Percentiles rank a stretch among this genome's conserved stretches.
Evolutionary conservation across 2,329 filamentous ascomycete species (phyloP).

Genomic region (Neocucurbitaria cava): DNA sequence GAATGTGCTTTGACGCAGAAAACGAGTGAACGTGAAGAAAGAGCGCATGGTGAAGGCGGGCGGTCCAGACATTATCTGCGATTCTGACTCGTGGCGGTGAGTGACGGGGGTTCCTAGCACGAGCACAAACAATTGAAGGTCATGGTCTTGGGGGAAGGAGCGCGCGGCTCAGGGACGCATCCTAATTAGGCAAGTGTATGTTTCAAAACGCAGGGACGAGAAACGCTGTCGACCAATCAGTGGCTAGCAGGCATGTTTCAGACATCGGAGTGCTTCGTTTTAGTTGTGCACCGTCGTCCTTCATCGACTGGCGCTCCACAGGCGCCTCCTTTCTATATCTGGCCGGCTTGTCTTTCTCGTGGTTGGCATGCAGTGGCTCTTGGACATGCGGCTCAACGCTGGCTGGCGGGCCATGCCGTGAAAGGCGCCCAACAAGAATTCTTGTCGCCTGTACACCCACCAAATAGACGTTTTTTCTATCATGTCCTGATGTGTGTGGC

Average conservation of each 20-base stretch:
- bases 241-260: conserved; percentile 24
- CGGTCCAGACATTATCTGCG: conserved; percentile 11
- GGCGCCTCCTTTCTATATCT: background rate
- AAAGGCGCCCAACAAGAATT: background rate
- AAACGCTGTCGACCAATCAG: conserved; percentile 22
- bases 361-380: background rate
- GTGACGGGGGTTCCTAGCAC: background rate
- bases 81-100: conserved; percentile 11
- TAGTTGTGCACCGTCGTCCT: background rate
- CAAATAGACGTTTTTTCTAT: background rate
- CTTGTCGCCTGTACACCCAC: conserved; percentile 2
- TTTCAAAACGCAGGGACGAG: conserved; percentile 34
- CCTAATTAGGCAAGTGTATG: conserved; percentile 17
- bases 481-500: background rate
- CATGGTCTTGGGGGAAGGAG: conserved; percentile 19
- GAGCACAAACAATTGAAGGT: conserved; percentile 3
- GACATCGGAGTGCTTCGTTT: conserved; percentile 11
- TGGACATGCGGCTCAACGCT: background rate
- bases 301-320: background rate
- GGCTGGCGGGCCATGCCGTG: background rate
- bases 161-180: conserved; percentile 18
- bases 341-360: background rate
- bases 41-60: conserved; percentile 27
- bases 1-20: conserved; percentile 29
- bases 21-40: conserved; percentile 22